Evolutionary conservation across 176 grass and related monocot species (phyloP), one percentile per base, ranked within the genome.

Genomic region (Chrysopogon serrulatus): DNA sequence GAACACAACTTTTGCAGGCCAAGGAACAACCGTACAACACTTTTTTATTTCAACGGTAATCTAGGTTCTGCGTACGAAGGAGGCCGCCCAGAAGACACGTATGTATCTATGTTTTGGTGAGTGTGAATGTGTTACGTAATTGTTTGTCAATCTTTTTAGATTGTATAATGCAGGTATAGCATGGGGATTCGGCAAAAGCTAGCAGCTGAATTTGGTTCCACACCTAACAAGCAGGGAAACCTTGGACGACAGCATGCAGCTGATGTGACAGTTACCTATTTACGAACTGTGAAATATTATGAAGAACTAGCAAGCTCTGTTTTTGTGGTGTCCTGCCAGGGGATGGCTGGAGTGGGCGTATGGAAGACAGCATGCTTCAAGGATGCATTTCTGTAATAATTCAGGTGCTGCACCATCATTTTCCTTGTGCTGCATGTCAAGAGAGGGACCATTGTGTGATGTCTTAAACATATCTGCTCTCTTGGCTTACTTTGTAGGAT

Each of bases 11-110:
- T 71, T 81, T 73, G 26, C 85, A 98, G 96, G 84, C 80, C 87
- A 59, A 86, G 81, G 49, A 91, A 19, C n/a, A 92, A 95, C 13
- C 91, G 96, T 64, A 92, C 82, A 68, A 98, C 89, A 75, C 86
- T 98, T 19, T 94, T 98, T 70, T 98, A 96, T 95, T 98, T 96
- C 83, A 96, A 98, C 63, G 96, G 93, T 88, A 98, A 98, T 88
- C 81, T 98, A 81, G 96, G 93, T 81, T 65, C 93, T 83, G 93
- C 91, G 56, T 98, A 96, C 82, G 83, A 92, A 81, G 69, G 90
- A 82, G 91, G 91, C 43, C 91, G 91, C 33, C 93, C 87, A 71
- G 96, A 98, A 92, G 78, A 90, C 27, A 96, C 26, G 89, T 96
- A 85, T 87, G 85, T 83, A 89, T 83, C 69, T 91, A 65, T 62